A percentile compares a stretch with the other conserved stretches of the same genome.
These are phyloP conservation scores for Trichoderma atrobrunneum DNA, from an alignment of 2,329 filamentous ascomycete genomes.

Conservation along the genomic window DNA sequence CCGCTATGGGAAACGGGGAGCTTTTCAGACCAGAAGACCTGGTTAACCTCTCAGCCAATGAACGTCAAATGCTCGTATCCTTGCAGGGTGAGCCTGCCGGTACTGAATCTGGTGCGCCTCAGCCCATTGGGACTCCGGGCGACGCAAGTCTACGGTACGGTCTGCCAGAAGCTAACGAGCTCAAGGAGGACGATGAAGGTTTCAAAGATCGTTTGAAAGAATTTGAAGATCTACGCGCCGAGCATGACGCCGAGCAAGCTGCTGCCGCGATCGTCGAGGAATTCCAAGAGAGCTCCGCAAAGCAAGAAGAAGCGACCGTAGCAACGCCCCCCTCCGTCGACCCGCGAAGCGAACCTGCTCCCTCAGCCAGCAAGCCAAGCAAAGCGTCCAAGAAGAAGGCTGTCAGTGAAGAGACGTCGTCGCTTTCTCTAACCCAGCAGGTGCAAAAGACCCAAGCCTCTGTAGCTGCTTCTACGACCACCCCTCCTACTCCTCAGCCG, in stretches of 20 bases:
- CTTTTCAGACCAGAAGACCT: conserved; percentile 71
- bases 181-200: conserved; percentile 54
- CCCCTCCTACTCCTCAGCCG: conserved; percentile 40
- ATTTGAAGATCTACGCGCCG: conserved; percentile 75
- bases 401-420: conserved; percentile 30
- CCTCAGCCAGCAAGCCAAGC: conserved; percentile 25
- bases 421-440: conserved; percentile 74
- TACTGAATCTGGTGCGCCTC: conserved; percentile 31
- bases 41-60: conserved; percentile 56
- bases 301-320: background rate
- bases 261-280: conserved; percentile 29
- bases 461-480: conserved; percentile 35
- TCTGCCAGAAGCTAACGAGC: conserved; percentile 50
- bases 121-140: conserved; percentile 38
- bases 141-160: conserved; percentile 42
- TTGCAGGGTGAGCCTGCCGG: conserved; percentile 26
- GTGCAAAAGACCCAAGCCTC: conserved; percentile 70
- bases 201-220: conserved; percentile 74
- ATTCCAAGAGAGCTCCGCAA: background rate
- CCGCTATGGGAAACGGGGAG: conserved; percentile 41
- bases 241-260: conserved; percentile 59
- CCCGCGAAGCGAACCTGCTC: conserved; percentile 13
- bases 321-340: conserved; percentile 1
- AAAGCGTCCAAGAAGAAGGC: conserved; percentile 35
- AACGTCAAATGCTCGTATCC: conserved; percentile 52